Conservation (phyloP, 1,139 yeast species). For the Candida neerlandica region DNA sequence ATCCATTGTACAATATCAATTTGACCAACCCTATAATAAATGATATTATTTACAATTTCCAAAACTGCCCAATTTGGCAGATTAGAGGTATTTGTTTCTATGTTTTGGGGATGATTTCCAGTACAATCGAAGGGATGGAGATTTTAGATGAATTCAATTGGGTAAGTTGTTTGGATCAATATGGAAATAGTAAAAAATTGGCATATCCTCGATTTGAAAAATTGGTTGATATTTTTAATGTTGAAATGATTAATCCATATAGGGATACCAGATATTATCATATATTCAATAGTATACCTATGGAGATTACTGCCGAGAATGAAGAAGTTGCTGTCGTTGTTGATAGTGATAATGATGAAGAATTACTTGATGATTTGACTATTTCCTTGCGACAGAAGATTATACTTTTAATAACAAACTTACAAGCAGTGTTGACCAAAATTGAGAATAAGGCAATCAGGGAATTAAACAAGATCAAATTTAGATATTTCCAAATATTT, state of each 20-base stretch:
- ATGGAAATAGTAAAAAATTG: conserved; percentile 56
- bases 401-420: conserved; percentile 54
- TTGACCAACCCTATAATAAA: conserved; percentile 53
- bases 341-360: conserved; percentile 11
- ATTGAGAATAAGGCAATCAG: conserved; percentile 68
- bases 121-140: conserved; percentile 79
- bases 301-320: conserved; percentile 6
- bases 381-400: conserved; percentile 25
- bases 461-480: conserved; percentile 59
- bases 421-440: conserved; percentile 66
- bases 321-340: neutral
- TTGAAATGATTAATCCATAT: conserved; percentile 34
- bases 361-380: conserved; percentile 9
- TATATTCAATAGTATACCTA: conserved; percentile 24
- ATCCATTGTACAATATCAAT: conserved; percentile 48
- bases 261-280: conserved; percentile 33
- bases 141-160: conserved; percentile 83
- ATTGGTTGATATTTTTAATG: conserved; percentile 23
- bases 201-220: conserved; percentile 47
- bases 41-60: conserved; percentile 46
- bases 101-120: conserved; percentile 73
- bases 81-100: conserved; percentile 77
- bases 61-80: conserved; percentile 58
- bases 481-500: conserved; percentile 56
- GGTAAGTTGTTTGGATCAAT: conserved; percentile 60